Conservation (phyloP, 1,284 basidiomycete genomes). For the Irpex sp. region DNA sequence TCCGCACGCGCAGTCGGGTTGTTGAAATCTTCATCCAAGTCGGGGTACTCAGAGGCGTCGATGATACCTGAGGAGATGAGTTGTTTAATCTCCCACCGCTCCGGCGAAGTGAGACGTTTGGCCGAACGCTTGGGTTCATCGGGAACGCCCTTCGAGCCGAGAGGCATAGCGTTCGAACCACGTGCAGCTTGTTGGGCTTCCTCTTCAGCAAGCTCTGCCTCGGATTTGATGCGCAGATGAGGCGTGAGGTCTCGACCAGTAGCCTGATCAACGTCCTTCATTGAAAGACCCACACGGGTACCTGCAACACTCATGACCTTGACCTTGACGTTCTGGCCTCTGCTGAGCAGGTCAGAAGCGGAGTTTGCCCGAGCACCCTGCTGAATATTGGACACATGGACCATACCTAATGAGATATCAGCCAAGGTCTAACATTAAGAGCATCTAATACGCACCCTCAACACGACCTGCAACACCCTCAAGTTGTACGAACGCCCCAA, state of each 20-base stretch:
- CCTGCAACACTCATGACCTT: conserved; percentile 94
- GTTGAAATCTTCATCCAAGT: conserved; percentile 87
- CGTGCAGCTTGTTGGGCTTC: conserved; percentile 59
- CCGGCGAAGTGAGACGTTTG: conserved; percentile 91
- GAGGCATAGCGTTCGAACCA: conserved; percentile 64
- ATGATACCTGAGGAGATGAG: conserved; percentile 94
- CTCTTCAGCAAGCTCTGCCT: conserved; percentile 82
- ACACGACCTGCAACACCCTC: conserved; percentile 83
- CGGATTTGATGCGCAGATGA: conserved; percentile 88
- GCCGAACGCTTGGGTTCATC: conserved; percentile 63
- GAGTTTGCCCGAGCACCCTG: conserved; percentile 80
- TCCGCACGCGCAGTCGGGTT: conserved; percentile 77
- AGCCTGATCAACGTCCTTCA: conserved; percentile 95
- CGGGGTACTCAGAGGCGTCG: conserved; percentile 92
- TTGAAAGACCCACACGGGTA: conserved; percentile 78
- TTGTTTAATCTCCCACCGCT: conserved; percentile 99
- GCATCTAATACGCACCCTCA: conserved; percentile 68
- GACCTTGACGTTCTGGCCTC: conserved; percentile 86
- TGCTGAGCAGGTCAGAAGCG: conserved; percentile 79
- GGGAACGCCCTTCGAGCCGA: conserved; percentile 37
- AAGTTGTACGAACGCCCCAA: conserved; percentile 89
- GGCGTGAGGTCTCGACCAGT: conserved; percentile 90
- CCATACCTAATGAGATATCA: conserved; percentile 63
- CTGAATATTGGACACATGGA: conserved; percentile 92
- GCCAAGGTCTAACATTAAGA: neutral